Conservation (phyloP, 176 grass and related monocot species). For the Hsuehochloa calcarea region DNA sequence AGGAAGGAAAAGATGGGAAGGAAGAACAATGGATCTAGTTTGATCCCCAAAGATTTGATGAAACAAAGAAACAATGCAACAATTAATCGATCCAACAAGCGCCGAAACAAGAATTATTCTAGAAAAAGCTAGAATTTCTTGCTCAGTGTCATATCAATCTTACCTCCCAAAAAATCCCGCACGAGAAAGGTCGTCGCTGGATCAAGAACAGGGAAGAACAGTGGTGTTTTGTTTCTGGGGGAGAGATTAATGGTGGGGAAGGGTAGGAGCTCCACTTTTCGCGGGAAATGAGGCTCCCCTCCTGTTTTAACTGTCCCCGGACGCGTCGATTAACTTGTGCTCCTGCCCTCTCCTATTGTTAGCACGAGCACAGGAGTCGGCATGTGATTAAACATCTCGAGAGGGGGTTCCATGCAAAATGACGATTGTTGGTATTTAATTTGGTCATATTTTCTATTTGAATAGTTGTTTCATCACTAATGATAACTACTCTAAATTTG, state of each 20-base stretch:
- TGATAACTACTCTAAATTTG: too few species aligned
- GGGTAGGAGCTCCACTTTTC: conserved; percentile 42
- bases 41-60: not conserved
- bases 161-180: conserved; percentile 17
- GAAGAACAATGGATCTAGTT: not conserved
- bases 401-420: not conserved
- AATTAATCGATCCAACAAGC: not conserved
- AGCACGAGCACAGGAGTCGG: not conserved
- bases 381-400: not conserved
- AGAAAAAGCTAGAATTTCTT: not conserved
- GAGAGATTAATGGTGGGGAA: conserved; percentile 36
- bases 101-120: not conserved
- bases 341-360: conserved; percentile 12
- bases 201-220: conserved; percentile 18
- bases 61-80: not conserved
- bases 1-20: not conserved
- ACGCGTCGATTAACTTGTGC: not conserved
- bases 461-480: too few species aligned
- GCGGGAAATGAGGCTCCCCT: conserved; percentile 40
- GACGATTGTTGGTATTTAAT: not conserved
- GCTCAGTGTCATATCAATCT: not conserved
- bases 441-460: too few species aligned
- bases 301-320: conserved; percentile 38
- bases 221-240: conserved; percentile 1
- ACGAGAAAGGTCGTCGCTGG: not conserved